Base-by-base conservation (phyloP, 371 early-diverging fungal species). In the Zychaea mexicana region DNA sequence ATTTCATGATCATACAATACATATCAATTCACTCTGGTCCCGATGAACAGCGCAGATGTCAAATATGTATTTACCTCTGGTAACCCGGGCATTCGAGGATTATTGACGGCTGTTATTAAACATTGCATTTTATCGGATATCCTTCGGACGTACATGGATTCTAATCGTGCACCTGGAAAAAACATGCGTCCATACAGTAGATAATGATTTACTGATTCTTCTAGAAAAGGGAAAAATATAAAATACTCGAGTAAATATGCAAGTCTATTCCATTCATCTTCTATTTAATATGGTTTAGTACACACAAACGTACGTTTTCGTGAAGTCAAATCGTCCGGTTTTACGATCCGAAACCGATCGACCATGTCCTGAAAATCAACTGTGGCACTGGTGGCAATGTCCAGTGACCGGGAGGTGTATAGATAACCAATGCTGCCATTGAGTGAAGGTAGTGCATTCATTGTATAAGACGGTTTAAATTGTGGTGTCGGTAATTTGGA, bases 361-460 rank as follows among this genome's bases (percentile, higher is more conserved):
- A 86, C 77, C 65, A 85, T 61, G 33, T 87, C 85, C 53, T 84
- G 77, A 55, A 85, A 85, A 38, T 84, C 75, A 6, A 87, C 84
- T 13, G 83, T 83, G 3, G 82, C 81, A 56, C 85, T 85, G n/a
- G 82, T 83, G n/a, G 81, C 85, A 55, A 89, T 74, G 54, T 82
- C 74, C 36, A 95, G 73, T 1, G 87, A 84, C 26, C 79, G 73
- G 1, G 94, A 93, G 2, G 95, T 90, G 65, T 87, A 92, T 8
- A 96, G 73, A 55, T 92, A 95, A 3, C 94, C 95, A 8, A 92
- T 74, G 13, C 93, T 92, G 4, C 93, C 89, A 46, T 89, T 88
- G 9, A 88, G 69, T 39, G 85, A 67, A 19, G 87, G 88, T 26
- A 89, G 66, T 66, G 90, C 84, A 69, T 86, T 79, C 77, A 95